Conservation (phyloP, 2,329 filamentous ascomycete species). For the Xylariaceae sp. region DNA sequence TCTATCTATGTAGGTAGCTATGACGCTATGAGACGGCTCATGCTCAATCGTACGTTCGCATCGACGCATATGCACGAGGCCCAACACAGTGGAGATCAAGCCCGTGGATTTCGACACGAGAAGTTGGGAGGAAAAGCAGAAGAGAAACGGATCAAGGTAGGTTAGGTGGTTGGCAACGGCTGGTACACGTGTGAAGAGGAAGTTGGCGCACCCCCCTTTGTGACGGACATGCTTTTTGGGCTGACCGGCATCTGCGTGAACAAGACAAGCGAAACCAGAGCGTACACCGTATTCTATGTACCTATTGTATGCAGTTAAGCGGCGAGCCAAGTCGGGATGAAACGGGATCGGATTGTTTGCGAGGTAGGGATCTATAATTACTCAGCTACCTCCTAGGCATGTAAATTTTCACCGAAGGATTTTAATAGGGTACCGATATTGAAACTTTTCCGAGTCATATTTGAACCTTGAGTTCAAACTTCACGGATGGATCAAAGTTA, state of each 20-base stretch:
- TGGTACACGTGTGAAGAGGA: constrained; percentile 49
- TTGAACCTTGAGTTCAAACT: too few relatives aligned
- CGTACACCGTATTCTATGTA: too few relatives aligned
- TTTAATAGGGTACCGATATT: too few relatives aligned
- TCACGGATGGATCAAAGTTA: too few relatives aligned
- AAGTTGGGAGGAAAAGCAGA: constrained; percentile 57
- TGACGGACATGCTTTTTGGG: constrained; percentile 24
- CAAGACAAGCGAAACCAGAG: neutral
- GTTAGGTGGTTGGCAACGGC: constrained; percentile 52
- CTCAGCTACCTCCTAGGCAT: too few relatives aligned
- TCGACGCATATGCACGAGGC: constrained; percentile 36
- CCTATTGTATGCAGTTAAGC: too few relatives aligned
- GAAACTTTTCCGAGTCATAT: too few relatives aligned
- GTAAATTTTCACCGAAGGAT: too few relatives aligned
- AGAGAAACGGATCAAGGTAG: constrained; percentile 12
- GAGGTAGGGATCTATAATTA: too few relatives aligned
- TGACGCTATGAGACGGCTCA: constrained; percentile 76
- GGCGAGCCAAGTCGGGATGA: too few relatives aligned
- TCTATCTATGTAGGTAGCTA: constrained; percentile 45
- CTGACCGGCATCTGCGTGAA: constrained; percentile 12
- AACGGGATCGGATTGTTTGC: too few relatives aligned
- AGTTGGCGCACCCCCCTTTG: constrained; percentile 15
- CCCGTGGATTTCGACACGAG: constrained; percentile 75
- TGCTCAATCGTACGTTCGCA: constrained; percentile 51
- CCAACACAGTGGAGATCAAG: constrained; percentile 44